These are phyloP conservation scores for Gossypium gossypioides DNA, from an alignment of 441 rosid species.

Conservation along the genomic window DNA sequence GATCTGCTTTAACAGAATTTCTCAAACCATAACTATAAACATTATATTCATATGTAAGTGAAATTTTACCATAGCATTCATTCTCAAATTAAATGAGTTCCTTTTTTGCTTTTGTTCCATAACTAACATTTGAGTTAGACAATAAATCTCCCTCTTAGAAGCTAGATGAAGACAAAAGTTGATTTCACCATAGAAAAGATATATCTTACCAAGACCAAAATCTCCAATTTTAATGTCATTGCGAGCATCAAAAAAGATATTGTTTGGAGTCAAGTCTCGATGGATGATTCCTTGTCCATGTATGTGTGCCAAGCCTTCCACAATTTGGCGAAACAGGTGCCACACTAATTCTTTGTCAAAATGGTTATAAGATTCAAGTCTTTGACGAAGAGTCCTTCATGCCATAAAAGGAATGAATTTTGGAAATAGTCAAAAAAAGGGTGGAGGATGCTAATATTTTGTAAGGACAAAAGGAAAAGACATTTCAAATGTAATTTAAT, in stretches of 20 bases:
- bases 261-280: constrained; percentile 93
- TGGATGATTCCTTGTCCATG: constrained; percentile 98
- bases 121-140: neutral
- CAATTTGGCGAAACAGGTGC: constrained; percentile 90
- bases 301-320: constrained; percentile 89
- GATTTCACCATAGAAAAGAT: constrained; percentile 13
- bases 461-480: neutral
- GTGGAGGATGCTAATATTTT: neutral
- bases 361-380: constrained; percentile 74
- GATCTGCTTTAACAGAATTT: neutral
- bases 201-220: constrained; percentile 84
- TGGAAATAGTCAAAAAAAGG: neutral
- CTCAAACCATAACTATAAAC: neutral
- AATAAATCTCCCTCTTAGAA: neutral
- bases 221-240: constrained; percentile 93
- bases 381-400: constrained; percentile 80
- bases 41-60: constrained; percentile 1
- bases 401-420: constrained; percentile 4
- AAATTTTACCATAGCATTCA: neutral
- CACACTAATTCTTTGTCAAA: constrained; percentile 76
- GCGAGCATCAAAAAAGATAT: constrained; percentile 94
- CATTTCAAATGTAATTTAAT: neutral
- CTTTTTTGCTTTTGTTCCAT: neutral
- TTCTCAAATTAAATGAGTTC: constrained; percentile 6
- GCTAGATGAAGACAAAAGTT: neutral